Base-by-base conservation (phyloP, 2,329 filamentous ascomycete species). In the Calonectria pauciramosa region DNA sequence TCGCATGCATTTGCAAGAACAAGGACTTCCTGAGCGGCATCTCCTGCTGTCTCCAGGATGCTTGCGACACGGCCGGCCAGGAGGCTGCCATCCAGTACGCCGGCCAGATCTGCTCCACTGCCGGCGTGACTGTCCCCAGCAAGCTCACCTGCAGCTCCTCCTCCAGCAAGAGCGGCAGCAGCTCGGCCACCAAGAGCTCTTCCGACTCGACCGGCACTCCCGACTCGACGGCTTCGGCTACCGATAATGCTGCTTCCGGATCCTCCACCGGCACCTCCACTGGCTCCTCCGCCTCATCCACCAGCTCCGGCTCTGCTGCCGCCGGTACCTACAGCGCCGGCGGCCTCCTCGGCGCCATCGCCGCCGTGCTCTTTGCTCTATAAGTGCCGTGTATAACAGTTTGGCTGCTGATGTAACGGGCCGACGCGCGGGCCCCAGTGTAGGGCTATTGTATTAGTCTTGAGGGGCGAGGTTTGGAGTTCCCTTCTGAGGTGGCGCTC, bases 1-100 rank as follows among this genome's bases (percentile, higher is more conserved):
- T 86, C 73, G 80, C 76, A 68, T 88, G 86, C 80, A 82, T 88
- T 79, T 88, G 86, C 83, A 80, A 78, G 79, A 86, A 87, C 82
- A 63, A 77, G 60, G 70, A 82, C 54, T 87, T 88, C 83, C 82
- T 88, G 70, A 75, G 79, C 75, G 78, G 77, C 75, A 86, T 88
- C 63, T 85, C 86, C 67, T 88, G 86, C 83, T 88, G 86, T 77
- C 81, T 88, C 66, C 79, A 80, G 52, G 78, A 80, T 41, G 76
- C 75, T 56, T 88, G 86, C 81, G 78, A 82, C 76, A 52, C 75
- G 13, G 65, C 77, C 6, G 85, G 84, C 47, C 83, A 85, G 75
- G 73, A 80, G 1, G 73, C 76, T 1, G 85, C 86, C 64, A 82
- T 88, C 74, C 68, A 79, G 54, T 87, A 82, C 77, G 86, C 86